A percentile compares a stretch with the other conserved stretches of the same genome.
Conservation (phyloP, 1,284 basidiomycete genomes). For the Phellopilus nigrolimitatus region DNA sequence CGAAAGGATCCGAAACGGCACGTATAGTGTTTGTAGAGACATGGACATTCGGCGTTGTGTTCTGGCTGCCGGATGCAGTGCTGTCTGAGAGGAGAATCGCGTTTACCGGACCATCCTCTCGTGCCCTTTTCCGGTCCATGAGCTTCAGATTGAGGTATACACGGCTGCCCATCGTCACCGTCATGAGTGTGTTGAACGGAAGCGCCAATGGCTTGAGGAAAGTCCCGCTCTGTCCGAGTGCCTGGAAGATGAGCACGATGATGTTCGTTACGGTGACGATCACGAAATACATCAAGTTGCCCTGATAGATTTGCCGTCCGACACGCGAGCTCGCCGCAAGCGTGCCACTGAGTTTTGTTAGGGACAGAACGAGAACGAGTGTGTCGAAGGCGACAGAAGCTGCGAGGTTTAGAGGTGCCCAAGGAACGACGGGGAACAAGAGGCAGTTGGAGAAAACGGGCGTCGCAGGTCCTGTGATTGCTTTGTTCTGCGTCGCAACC, state of each 20-base stretch:
- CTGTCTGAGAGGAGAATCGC: too few relatives aligned
- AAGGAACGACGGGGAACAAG: constrained; percentile 20
- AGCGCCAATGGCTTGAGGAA: constrained; percentile 30
- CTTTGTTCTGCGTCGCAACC: constrained; percentile 19
- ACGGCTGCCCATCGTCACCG: constrained; percentile 31
- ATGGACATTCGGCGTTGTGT: too few relatives aligned
- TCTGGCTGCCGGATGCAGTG: too few relatives aligned
- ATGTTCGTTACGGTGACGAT: constrained; percentile 28
- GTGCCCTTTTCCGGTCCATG: too few relatives aligned
- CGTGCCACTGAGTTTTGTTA: constrained; percentile 27
- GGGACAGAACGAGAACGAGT: constrained; percentile 26
- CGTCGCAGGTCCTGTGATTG: constrained; percentile 18
- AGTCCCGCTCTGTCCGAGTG: constrained; percentile 23
- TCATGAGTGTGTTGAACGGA: constrained; percentile 30
- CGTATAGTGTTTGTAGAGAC: too few relatives aligned
- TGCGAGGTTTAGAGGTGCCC: constrained; percentile 21
- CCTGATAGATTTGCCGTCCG: constrained; percentile 25
- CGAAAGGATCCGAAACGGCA: too few relatives aligned
- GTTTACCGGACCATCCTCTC: too few relatives aligned
- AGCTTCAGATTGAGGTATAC: constrained; percentile 30
- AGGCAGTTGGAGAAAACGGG: constrained; percentile 22
- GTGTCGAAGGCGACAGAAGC: constrained; percentile 28
- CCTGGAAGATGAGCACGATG: constrained; percentile 28
- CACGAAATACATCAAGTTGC: constrained; percentile 28
- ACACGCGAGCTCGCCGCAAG: constrained; percentile 24